phyloP scores from a whole-genome alignment of 2,329 filamentous ascomycete genomes.

The Thielaviopsis populi region DNA sequence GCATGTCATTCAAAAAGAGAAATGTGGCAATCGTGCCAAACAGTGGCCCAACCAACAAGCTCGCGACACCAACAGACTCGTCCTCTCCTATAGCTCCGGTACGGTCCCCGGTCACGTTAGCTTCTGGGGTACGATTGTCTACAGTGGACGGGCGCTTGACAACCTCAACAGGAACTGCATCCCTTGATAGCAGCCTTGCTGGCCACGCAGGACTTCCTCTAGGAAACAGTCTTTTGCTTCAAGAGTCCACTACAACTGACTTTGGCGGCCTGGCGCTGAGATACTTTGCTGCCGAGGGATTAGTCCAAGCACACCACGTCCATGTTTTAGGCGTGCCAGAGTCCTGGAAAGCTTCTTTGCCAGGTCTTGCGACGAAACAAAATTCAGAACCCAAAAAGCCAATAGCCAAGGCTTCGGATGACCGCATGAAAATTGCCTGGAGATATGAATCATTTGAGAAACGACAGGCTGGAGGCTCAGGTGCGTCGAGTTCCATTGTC shows the following conservation, averaged over 20 bases:
- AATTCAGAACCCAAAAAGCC: background rate
- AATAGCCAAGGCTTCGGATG: slow-evolving; percentile 18
- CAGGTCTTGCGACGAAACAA: slow-evolving; percentile 40
- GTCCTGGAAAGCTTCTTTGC: slow-evolving; percentile 69
- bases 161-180: slow-evolving; percentile 80
- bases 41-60: slow-evolving; percentile 18
- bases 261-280: slow-evolving; percentile 72
- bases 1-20: slow-evolving; percentile 44
- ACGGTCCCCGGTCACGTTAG: background rate
- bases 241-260: slow-evolving; percentile 86
- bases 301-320: slow-evolving; percentile 78
- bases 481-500: slow-evolving; percentile 30
- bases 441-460: slow-evolving; percentile 73
- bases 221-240: slow-evolving; percentile 64
- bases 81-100: slow-evolving; percentile 27
- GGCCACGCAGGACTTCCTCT: slow-evolving; percentile 75
- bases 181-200: slow-evolving; percentile 69
- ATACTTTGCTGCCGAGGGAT: slow-evolving; percentile 85
- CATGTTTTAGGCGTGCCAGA: slow-evolving; percentile 72
- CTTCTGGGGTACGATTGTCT: slow-evolving; percentile 56
- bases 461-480: slow-evolving; percentile 48
- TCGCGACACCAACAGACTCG: slow-evolving; percentile 17
- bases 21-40: slow-evolving; percentile 35
- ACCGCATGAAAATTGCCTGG: slow-evolving; percentile 98
- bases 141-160: slow-evolving; percentile 75